These are phyloP conservation scores for Talaromyces sp. DNA, from an alignment of 2,329 filamentous ascomycete genomes.

Conservation along the genomic window DNA sequence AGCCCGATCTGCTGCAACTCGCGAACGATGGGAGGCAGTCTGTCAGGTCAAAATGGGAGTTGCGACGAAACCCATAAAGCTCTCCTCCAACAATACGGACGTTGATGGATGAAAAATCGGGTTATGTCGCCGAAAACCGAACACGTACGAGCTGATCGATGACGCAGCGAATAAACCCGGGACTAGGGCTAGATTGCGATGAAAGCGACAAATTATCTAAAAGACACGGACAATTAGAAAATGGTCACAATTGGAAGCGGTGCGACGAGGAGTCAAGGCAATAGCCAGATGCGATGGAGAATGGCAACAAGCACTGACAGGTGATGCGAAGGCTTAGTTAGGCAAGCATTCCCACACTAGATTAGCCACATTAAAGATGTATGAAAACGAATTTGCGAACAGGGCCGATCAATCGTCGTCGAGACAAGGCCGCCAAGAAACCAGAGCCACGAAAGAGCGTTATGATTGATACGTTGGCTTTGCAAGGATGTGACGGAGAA, in stretches of 20 bases:
- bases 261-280: neutral
- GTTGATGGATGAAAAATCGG: neutral
- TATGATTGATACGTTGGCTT: neutral
- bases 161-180: conserved; percentile 5
- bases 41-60: conserved; percentile 2
- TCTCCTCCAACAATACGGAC: neutral
- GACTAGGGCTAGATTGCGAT: neutral
- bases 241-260: neutral
- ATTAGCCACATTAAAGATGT: conserved; percentile 10
- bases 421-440: conserved; percentile 8
- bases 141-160: neutral
- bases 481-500: conserved; percentile 6
- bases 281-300: neutral
- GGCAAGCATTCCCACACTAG: conserved; percentile 1
- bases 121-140: neutral
- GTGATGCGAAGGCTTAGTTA: conserved; percentile 5
- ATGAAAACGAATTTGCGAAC: neutral
- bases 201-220: neutral
- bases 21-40: neutral
- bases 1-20: neutral
- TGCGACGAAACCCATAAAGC: conserved; percentile 9
- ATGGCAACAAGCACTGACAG: conserved; percentile 1
- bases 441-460: conserved; percentile 4
- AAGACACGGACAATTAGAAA: neutral
- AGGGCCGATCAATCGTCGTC: conserved; percentile 6